Conservation (phyloP, 108 stramenopile species). For the Pseudonitzschia pungens region DNA sequence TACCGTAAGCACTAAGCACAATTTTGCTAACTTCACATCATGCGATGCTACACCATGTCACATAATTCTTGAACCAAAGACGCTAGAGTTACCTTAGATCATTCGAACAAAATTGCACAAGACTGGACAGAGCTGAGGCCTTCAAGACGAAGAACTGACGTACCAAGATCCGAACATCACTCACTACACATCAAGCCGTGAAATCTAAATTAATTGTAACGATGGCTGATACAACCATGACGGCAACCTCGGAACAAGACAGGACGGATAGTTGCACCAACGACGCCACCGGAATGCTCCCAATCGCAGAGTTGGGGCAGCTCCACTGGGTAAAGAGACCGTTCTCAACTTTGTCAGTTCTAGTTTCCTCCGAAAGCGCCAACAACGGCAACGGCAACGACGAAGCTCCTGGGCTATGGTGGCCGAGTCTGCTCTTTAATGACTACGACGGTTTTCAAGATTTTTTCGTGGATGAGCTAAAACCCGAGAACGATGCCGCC, state of each 20-base stretch:
- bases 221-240: neutral
- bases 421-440: constrained; percentile 12
- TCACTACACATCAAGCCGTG: no score
- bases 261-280: neutral
- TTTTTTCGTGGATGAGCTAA: constrained; percentile 1
- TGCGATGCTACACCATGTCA: no score
- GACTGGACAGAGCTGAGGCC: no score
- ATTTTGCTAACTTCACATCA: no score
- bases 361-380: neutral
- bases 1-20: no score
- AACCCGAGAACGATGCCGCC: neutral
- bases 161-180: no score
- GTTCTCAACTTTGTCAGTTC: neutral
- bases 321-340: constrained; percentile 12
- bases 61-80: no score
- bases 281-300: neutral
- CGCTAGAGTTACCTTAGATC: no score
- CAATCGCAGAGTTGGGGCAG: neutral
- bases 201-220: no score
- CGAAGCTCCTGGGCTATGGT: neutral
- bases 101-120: no score
- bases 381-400: neutral
- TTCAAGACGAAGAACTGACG: no score
- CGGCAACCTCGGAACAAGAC: neutral
- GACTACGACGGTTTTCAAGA: constrained; percentile 12